Evolutionary conservation across 495 filamentous ascomycete species (phyloP), one percentile per base, ranked within the genome.

Genomic region (Baudoinia panamericana): DNA sequence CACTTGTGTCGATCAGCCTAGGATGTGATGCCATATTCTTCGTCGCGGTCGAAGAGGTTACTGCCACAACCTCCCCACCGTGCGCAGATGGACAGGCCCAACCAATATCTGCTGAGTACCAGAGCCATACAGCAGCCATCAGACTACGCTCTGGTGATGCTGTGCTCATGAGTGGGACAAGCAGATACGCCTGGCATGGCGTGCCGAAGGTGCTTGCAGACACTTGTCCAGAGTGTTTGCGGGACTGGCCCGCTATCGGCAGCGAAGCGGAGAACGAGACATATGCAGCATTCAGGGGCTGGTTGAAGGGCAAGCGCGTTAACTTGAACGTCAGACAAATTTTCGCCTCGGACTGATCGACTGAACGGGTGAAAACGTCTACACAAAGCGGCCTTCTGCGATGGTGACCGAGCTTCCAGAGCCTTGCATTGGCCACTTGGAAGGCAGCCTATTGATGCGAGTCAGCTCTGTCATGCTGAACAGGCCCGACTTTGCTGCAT

Each of bases 321-420:
- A 93, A 94, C 61, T 49, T 95, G 39, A 95, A 94, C 57, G 78
- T 95, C 10, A 71, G 87, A 48, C 90, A 95, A 61, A 92, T 94
- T 79, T 75, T 66, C 56, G 78, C 76, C n/a, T n/a, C n/a, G n/a
- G n/a, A n/a, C n/a, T n/a, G n/a, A n/a, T n/a, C n/a, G n/a, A n/a
- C n/a, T n/a, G n/a, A n/a, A n/a, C n/a, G n/a, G n/a, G n/a, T n/a
- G n/a, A n/a, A n/a, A n/a, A n/a, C n/a, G n/a, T n/a, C n/a, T n/a
- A n/a, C n/a, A n/a, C n/a, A n/a, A n/a, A n/a, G n/a, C n/a, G n/a
- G n/a, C n/a, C n/a, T n/a, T n/a, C n/a, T n/a, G n/a, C n/a, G n/a
- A n/a, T n/a, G n/a, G n/a, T n/a, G n/a, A n/a, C n/a, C n/a, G n/a
- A n/a, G n/a, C n/a, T n/a, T n/a, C n/a, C n/a, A n/a, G n/a, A n/a